Evolutionary conservation across 208 protist species (phyloP).

Genomic region (Naegleria lovaniensis): DNA sequence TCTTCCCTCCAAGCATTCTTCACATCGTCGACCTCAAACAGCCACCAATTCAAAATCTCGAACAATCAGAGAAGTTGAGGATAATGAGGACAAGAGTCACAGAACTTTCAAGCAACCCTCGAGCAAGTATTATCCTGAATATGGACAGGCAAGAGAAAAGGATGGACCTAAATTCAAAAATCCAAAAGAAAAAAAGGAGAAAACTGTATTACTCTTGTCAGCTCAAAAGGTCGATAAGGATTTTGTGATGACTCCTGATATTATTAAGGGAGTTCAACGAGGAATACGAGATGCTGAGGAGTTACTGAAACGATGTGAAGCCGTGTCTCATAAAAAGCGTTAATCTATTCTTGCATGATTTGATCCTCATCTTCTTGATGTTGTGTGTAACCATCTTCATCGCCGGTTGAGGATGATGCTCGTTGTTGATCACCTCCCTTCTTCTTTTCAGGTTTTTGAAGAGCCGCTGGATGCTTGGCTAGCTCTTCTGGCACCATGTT

Average conservation of each 20-base stretch:
- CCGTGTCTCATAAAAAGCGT: background rate
- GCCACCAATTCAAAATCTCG: no score
- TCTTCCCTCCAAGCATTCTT: background rate
- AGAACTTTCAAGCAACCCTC: background rate
- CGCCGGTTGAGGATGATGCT: no score
- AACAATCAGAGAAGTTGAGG: no score
- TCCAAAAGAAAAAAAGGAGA: background rate
- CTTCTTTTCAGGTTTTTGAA: conserved; percentile 19
- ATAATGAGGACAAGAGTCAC: background rate
- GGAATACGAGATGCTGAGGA: background rate
- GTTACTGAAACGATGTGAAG: background rate
- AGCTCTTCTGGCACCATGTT: conserved; percentile 34
- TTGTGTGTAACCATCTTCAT: background rate
- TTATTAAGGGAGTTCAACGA: background rate
- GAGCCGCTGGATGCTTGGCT: conserved; percentile 8
- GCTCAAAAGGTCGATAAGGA: background rate
- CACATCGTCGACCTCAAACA: background rate
- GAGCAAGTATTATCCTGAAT: background rate
- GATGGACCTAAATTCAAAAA: background rate
- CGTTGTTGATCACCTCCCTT: background rate
- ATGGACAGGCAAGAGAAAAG: background rate
- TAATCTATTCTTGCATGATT: background rate
- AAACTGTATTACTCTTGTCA: background rate
- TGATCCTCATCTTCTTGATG: background rate
- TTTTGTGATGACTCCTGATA: background rate